phyloP scores from a whole-genome alignment of 768 basidiomycete genomes.

The Termitomyces sp. region DNA sequence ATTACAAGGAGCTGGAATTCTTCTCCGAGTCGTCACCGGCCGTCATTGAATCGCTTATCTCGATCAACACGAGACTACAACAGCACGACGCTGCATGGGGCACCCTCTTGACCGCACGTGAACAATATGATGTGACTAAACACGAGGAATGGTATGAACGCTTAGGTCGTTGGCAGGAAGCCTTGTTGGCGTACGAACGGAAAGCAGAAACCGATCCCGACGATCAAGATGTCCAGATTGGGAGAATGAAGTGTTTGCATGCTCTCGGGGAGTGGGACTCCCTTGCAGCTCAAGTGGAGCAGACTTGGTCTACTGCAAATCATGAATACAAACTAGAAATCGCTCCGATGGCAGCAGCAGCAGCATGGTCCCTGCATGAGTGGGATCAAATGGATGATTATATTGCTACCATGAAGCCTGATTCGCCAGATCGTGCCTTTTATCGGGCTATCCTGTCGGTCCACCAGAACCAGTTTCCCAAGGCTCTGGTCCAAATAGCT shows the following conservation, averaged over 20 bases:
- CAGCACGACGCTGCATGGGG: slow-evolving; percentile 99
- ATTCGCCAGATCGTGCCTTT: slow-evolving; percentile 92
- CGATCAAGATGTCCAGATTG: slow-evolving; percentile 74
- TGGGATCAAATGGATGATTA: slow-evolving; percentile 99
- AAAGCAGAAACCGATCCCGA: slow-evolving; percentile 72
- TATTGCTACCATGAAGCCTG: slow-evolving; percentile 86
- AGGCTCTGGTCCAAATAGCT: slow-evolving; percentile 84
- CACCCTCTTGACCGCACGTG: slow-evolving; percentile 83
- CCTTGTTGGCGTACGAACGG: slow-evolving; percentile 78
- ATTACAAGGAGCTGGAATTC: slow-evolving; percentile 98
- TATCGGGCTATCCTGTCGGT: slow-evolving; percentile 94
- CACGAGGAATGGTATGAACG: slow-evolving; percentile 99
- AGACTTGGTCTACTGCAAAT: slow-evolving; percentile 79
- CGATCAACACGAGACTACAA: slow-evolving; percentile 93
- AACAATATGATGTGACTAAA: slow-evolving; percentile 85
- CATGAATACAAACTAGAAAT: slow-evolving; percentile 86
- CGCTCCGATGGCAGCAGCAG: slow-evolving; percentile 94
- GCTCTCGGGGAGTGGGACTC: slow-evolving; percentile 98
- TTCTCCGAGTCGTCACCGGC: slow-evolving; percentile 87
- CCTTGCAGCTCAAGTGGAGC: slow-evolving; percentile 78
- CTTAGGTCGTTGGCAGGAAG: slow-evolving; percentile 94
- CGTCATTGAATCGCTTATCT: slow-evolving; percentile 91
- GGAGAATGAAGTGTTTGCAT: slow-evolving; percentile 93
- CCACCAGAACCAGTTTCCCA: slow-evolving; percentile 93
- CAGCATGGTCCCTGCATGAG: slow-evolving; percentile 93